Evolutionary conservation across 768 basidiomycete species (phyloP), one percentile per base, ranked within the genome.

Genomic region (Plicaturopsis crispa): DNA sequence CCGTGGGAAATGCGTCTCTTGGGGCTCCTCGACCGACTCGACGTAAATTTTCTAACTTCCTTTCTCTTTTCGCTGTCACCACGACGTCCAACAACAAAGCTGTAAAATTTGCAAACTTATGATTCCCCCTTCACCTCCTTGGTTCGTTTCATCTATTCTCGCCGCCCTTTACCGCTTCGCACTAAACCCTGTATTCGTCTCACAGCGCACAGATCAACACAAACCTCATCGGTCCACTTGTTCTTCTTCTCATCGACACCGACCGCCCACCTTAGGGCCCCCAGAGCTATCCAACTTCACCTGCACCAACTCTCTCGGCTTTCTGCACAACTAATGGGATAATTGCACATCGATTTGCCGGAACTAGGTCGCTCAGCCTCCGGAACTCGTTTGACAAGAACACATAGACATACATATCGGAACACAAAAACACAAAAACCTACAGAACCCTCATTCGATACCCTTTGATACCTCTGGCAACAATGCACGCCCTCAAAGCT

Each of bases 221-320:
- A 62, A 68, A 76, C 71, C 67, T 73, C 62, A 72, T 78, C 59
- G 69, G 66, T 57, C 82, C 80, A 48, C 72, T 76, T 65, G 72
- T 61, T 59, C 53, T 63, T 59, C 65, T 42, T 42, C 57, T 78
- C 49, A 62, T 79, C 56, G 78, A 78, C 73, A 76, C 75, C 38
- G 83, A 88, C 70, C 67, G 79, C 47, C 85, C 85, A 54, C 85
- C 85, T 72, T 88, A 81, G 75, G 62, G 60, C 61, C 54, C 22
- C 24, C 31, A 33, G 17, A 31, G 31, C 24, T 44, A 39, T 44
- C 50, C 41, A 39, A 36, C 40, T 43, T 20, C 17, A 22, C 23
- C 24, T 35, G 33, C 17, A 32, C 23, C 45, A 31, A 24, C 24
- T 33, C 32, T 26, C 30, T 40, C 47, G 35, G 38, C 35, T 31